These are phyloP conservation scores for Strobilomyces dryophilus DNA, from an alignment of 768 basidiomycete species.

Conservation along the genomic window DNA sequence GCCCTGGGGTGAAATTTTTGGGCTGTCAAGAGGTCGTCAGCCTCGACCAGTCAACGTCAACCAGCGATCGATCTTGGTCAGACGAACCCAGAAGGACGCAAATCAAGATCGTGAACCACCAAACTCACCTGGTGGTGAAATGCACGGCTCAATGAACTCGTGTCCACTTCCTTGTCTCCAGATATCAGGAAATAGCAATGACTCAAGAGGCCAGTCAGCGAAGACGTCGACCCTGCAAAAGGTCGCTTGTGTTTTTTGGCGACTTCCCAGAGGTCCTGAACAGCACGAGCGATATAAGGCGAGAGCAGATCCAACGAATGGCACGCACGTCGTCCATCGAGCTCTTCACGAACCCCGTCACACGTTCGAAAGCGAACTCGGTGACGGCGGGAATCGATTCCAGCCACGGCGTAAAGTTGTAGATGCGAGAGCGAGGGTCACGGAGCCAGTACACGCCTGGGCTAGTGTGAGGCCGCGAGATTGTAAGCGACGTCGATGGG, in stretches of 20 bases:
- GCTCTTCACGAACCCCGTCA: conserved; percentile 71
- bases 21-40: conserved; percentile 37
- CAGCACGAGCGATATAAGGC: not conserved
- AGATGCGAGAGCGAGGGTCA: conserved; percentile 81
- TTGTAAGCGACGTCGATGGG: not conserved
- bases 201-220: conserved; percentile 74
- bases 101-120: not conserved
- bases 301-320: not conserved
- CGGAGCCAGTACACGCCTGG: conserved; percentile 87
- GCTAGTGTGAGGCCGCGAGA: conserved; percentile 35
- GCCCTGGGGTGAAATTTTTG: conserved; percentile 68
- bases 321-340: conserved; percentile 64
- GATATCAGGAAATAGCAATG: conserved; percentile 90
- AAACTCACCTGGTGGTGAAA: conserved; percentile 57
- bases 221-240: conserved; percentile 89
- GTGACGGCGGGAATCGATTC: conserved; percentile 70
- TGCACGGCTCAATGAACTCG: conserved; percentile 50
- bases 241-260: conserved; percentile 52
- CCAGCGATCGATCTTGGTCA: not conserved
- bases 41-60: not conserved
- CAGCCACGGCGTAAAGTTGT: conserved; percentile 75
- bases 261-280: conserved; percentile 60
- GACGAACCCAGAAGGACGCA: not conserved
- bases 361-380: conserved; percentile 81
- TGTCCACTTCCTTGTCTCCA: conserved; percentile 62